phyloP scores from a whole-genome alignment of 331 rosid genomes.

The Malus hybrid region DNA sequence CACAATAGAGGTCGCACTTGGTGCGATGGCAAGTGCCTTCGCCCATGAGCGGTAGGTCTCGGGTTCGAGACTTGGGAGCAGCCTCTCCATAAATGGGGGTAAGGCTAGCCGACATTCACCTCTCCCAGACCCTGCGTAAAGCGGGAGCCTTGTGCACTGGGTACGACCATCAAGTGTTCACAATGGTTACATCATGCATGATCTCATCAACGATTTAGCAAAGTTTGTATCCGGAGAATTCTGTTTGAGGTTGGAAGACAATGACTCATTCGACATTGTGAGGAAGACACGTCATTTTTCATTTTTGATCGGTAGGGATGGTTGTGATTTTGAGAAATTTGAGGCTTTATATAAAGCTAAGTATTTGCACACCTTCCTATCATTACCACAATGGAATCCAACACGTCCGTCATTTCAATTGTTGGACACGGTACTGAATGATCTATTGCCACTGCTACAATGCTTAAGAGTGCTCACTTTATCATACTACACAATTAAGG shows the following conservation, averaged over 20 bases:
- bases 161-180: background rate
- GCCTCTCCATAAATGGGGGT: too few relatives aligned
- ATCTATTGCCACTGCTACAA: background rate
- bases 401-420: background rate
- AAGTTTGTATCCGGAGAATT: background rate
- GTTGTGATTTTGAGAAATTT: background rate
- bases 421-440: background rate
- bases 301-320: background rate
- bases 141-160: too few relatives aligned
- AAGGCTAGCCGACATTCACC: too few relatives aligned
- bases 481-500: background rate
- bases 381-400: background rate
- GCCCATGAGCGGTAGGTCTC: too few relatives aligned
- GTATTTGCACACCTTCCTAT: background rate
- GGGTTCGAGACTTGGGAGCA: too few relatives aligned
- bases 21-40: too few relatives aligned
- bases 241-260: background rate
- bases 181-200: background rate
- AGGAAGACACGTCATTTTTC: background rate
- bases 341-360: background rate
- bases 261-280: background rate
- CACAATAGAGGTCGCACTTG: background rate
- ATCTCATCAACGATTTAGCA: slow-evolving; percentile 3
- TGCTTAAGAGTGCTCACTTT: slow-evolving; percentile 3
- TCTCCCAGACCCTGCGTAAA: too few relatives aligned